Evolutionary conservation across 257 asterid genomes (phyloP).

Genomic region (Petrea volubilis): DNA sequence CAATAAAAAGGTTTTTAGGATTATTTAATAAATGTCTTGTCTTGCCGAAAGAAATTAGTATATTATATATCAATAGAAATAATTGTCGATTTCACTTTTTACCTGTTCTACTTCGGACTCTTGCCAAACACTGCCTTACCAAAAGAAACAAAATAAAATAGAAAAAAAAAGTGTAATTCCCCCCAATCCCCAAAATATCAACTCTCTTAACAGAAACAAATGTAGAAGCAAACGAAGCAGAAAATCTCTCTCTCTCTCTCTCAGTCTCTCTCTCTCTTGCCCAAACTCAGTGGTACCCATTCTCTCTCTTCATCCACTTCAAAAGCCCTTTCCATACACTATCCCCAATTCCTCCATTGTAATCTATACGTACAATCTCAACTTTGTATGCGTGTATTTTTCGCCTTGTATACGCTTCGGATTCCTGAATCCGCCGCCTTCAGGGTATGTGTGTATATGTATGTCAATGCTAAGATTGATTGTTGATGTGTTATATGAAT

Average conservation of each 20-base stretch:
- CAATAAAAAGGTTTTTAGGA: no score
- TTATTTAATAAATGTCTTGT: no score
- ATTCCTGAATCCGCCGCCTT: slow-evolving; percentile 17
- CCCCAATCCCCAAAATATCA: background rate
- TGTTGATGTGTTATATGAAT: background rate
- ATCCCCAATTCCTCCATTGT: slow-evolving; percentile 16
- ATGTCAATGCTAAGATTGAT: slow-evolving; percentile 16
- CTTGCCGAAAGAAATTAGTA: no score
- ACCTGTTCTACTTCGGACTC: no score
- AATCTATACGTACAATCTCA: background rate
- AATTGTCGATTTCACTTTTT: background rate
- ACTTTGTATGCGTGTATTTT: background rate
- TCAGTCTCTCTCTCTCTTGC: background rate
- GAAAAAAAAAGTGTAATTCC: background rate
- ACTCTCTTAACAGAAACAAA: background rate
- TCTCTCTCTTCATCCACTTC: slow-evolving; percentile 7
- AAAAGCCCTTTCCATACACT: slow-evolving; percentile 19
- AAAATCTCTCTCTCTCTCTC: background rate
- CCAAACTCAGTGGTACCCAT: background rate
- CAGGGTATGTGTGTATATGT: slow-evolving; percentile 24
- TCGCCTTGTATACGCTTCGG: slow-evolving; percentile 7
- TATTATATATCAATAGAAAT: background rate
- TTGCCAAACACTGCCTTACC: background rate
- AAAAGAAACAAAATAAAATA: background rate
- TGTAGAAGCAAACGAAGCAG: background rate